phyloP scores from a whole-genome alignment of 768 basidiomycete genomes.

The Russula sp. region DNA sequence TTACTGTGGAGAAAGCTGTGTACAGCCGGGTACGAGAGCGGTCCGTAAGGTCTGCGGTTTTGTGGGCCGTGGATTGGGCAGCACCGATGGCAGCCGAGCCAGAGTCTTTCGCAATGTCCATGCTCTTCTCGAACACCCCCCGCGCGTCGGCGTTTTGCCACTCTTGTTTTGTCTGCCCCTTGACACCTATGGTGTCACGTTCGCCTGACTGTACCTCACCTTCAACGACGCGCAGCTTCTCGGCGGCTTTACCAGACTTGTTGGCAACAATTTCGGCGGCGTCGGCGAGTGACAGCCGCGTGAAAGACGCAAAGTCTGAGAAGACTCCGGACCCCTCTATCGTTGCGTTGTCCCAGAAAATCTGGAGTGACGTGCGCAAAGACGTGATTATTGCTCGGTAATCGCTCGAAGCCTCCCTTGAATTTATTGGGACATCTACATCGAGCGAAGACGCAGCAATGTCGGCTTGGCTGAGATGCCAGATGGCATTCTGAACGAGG shows the following conservation, averaged over 20 bases:
- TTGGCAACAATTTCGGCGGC: constrained; percentile 52
- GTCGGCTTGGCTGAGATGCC: constrained; percentile 55
- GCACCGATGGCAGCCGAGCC: constrained; percentile 46
- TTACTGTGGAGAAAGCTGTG: constrained; percentile 48
- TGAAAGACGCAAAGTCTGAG: constrained; percentile 57
- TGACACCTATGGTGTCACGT: constrained; percentile 49
- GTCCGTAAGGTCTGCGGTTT: constrained; percentile 36
- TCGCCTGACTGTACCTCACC: constrained; percentile 53
- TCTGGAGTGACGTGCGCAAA: constrained; percentile 43
- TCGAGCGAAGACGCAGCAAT: constrained; percentile 33
- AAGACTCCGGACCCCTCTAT: constrained; percentile 49
- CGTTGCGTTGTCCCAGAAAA: constrained; percentile 46
- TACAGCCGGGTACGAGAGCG: constrained; percentile 38
- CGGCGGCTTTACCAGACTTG: constrained; percentile 44
- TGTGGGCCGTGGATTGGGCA: constrained; percentile 33
- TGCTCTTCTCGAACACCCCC: constrained; percentile 54
- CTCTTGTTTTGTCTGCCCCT: constrained; percentile 42
- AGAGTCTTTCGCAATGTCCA: constrained; percentile 54
- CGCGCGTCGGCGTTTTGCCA: constrained; percentile 37
- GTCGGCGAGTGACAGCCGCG: constrained; percentile 58
- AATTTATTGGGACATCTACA: constrained; percentile 28
- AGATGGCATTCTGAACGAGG: constrained; percentile 55
- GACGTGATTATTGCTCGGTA: constrained; percentile 42
- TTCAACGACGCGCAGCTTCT: constrained; percentile 48
- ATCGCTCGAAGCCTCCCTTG: constrained; percentile 44